phyloP scores from a whole-genome alignment of 495 filamentous ascomycete genomes.

The Hypoxylon cercidicola region DNA sequence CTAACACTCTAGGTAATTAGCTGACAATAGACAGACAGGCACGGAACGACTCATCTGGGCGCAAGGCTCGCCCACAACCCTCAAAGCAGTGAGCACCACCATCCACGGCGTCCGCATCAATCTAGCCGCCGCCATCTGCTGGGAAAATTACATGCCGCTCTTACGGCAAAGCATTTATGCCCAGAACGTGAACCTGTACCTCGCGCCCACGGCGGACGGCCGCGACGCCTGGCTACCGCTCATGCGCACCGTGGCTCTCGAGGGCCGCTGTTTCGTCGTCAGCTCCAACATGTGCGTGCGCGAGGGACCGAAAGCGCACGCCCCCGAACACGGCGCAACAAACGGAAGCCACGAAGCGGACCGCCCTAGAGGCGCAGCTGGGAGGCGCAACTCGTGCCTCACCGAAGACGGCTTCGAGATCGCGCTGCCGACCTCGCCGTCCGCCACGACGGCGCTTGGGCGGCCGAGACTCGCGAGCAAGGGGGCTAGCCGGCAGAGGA shows the following conservation, averaged over 20 bases:
- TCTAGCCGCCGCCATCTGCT: constrained; percentile 89
- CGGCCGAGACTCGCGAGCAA: constrained; percentile 1
- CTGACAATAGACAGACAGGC: constrained; percentile 66
- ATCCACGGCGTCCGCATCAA: constrained; percentile 81
- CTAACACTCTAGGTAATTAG: neutral
- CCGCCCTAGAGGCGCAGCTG: neutral
- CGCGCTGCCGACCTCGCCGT: constrained; percentile 36
- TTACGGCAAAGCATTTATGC: constrained; percentile 77
- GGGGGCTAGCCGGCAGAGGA: constrained; percentile 16
- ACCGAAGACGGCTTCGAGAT: constrained; percentile 55
- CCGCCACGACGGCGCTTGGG: neutral
- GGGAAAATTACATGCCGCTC: constrained; percentile 98
- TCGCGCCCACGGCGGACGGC: constrained; percentile 90
- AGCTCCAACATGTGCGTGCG: constrained; percentile 85
- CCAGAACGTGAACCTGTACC: constrained; percentile 92
- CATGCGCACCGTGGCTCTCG: constrained; percentile 81
- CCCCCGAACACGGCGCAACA: constrained; percentile 1
- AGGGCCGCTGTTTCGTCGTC: constrained; percentile 88
- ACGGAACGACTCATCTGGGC: constrained; percentile 89
- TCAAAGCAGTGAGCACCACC: constrained; percentile 82
- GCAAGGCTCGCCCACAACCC: constrained; percentile 81
- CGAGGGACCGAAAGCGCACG: constrained; percentile 1
- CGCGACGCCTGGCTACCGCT: constrained; percentile 82
- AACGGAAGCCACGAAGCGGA: neutral
- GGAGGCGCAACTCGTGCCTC: constrained; percentile 45